Evolutionary conservation across 331 rosid genomes (phyloP).

Genomic region (Spiraea crenata): DNA sequence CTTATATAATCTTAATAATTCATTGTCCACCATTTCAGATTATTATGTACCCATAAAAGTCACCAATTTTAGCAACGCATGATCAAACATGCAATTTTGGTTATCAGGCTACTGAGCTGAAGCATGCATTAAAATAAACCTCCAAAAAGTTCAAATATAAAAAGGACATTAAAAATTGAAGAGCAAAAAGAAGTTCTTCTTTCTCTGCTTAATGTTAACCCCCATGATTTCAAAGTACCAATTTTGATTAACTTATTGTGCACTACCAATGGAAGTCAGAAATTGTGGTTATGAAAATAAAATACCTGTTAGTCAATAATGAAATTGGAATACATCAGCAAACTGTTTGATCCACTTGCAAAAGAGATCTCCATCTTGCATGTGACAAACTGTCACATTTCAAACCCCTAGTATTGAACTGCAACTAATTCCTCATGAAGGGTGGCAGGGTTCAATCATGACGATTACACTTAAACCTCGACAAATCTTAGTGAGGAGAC

Average conservation of each 20-base stretch:
- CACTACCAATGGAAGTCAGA: not conserved
- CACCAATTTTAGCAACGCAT: conserved; percentile 5
- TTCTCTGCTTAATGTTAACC: not conserved
- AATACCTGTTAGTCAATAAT: conserved; percentile 5
- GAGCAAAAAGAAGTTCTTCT: not conserved
- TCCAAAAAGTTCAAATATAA: not conserved
- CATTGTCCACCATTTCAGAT: conserved; percentile 10
- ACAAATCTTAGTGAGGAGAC: not conserved
- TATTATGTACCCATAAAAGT: conserved; percentile 1
- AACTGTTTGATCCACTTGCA: conserved; percentile 10
- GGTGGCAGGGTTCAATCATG: conserved; percentile 19
- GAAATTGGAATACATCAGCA: not conserved
- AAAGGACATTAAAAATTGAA: not conserved
- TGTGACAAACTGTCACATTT: conserved; percentile 14
- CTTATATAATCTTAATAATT: not conserved
- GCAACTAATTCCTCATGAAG: conserved; percentile 13
- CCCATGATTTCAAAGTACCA: not conserved
- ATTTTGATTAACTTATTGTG: not conserved
- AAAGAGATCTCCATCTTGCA: conserved; percentile 11
- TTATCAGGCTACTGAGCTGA: not conserved
- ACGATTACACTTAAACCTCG: not conserved
- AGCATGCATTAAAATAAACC: conserved; percentile 16
- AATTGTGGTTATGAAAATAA: not conserved
- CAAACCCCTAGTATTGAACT: not conserved
- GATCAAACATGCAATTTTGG: not conserved